phyloP scores from a whole-genome alignment of 164 flowering plant species.

The Aristolochia contorta region DNA sequence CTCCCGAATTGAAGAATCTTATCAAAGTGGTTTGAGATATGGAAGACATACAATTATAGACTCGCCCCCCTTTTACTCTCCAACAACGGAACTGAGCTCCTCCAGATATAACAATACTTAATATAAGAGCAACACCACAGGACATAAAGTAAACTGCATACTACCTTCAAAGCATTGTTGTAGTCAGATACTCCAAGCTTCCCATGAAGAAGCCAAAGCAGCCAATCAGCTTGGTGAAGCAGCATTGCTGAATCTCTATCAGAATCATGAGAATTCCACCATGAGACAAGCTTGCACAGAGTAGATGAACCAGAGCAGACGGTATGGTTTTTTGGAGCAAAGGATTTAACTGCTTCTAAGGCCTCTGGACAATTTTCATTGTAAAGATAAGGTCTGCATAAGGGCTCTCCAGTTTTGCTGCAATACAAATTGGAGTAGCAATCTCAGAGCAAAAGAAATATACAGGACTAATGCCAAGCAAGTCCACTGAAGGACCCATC shows the following conservation, averaged over 20 bases:
- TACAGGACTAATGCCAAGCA: no score
- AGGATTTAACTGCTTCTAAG: constrained; percentile 61
- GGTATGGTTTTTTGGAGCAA: constrained; percentile 86
- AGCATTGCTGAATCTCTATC: constrained; percentile 47
- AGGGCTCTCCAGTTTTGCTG: constrained; percentile 71
- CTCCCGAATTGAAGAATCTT: no score
- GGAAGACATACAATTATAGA: no score
- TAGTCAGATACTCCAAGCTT: constrained; percentile 90
- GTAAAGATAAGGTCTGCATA: constrained; percentile 69
- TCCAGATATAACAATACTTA: not conserved
- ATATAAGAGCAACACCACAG: not conserved
- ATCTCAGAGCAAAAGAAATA: not conserved
- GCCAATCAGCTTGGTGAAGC: constrained; percentile 96
- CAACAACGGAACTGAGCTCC: not conserved
- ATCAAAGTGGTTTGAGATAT: no score
- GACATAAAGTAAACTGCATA: not conserved
- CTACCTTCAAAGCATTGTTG: constrained; percentile 88
- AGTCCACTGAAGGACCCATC: no score
- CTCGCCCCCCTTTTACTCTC: no score
- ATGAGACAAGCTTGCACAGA: constrained; percentile 76
- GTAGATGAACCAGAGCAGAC: constrained; percentile 89
- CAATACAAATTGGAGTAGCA: constrained; percentile 10
- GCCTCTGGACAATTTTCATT: constrained; percentile 86
- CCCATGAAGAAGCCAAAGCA: constrained; percentile 92
- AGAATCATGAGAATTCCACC: constrained; percentile 56